Evolutionary conservation across 2,329 filamentous ascomycete genomes (phyloP).

Genomic region (Madurella mycetomatis): DNA sequence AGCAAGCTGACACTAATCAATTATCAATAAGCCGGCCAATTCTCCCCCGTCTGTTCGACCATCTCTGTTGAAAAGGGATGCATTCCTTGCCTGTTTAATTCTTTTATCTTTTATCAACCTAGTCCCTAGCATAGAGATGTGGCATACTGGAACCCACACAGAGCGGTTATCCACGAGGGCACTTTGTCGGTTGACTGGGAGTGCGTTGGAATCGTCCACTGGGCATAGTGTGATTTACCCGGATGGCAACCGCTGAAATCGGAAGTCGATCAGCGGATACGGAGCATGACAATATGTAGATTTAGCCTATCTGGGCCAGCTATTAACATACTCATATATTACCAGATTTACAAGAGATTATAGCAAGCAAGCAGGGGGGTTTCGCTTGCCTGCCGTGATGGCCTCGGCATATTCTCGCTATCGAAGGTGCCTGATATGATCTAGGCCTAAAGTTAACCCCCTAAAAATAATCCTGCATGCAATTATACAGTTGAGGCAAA

Average conservation of each 20-base stretch:
- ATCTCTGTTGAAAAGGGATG: too few species aligned
- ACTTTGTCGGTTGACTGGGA: too few species aligned
- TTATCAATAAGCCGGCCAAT: too few species aligned
- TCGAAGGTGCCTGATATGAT: background rate
- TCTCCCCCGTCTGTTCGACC: too few species aligned
- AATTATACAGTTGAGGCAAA: background rate
- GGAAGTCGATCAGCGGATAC: background rate
- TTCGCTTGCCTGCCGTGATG: too few species aligned
- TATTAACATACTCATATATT: conserved; percentile 1
- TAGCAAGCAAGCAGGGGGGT: background rate
- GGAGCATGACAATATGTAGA: conserved; percentile 4
- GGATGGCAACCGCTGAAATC: background rate
- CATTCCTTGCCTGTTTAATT: too few species aligned
- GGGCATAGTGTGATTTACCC: conserved; percentile 3
- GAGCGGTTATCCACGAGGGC: too few species aligned
- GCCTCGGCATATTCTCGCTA: too few species aligned
- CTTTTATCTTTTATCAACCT: too few species aligned
- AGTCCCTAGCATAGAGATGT: too few species aligned
- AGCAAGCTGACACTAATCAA: too few species aligned
- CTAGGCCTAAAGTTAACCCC: background rate
- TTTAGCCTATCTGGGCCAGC: conserved; percentile 6
- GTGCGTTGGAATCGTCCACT: background rate
- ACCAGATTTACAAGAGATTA: conserved; percentile 2
- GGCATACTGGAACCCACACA: too few species aligned
- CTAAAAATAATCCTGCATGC: background rate